Base-by-base conservation (phyloP, 2,329 filamentous ascomycete genomes). In the Alternaria brassicicola region DNA sequence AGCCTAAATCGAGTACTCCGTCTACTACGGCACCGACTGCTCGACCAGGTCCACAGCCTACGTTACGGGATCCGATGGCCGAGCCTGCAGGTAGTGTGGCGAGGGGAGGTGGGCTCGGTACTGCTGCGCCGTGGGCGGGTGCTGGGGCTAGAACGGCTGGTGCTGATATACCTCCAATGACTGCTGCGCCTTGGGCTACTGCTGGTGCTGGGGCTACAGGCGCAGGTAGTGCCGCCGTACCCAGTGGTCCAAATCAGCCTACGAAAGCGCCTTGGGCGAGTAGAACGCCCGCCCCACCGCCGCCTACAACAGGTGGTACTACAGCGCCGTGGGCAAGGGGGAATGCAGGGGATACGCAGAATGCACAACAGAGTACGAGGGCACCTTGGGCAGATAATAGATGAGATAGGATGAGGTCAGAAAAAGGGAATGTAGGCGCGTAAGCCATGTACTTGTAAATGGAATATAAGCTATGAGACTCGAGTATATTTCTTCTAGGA, bases 241-340 rank as follows among this genome's bases (percentile, higher is more conserved):
- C 72, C 3, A 68, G 62, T 30, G 73, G 72, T 1, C 70, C 70
- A 0, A 74, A 74, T 35, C 73, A 77, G 31, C 70, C 73, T 28
- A 77, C 73, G 0, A 66, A 62, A 62, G 73, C 74, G 8, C 74
- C 73, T 8, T 63, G 60, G 60, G 43, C 50, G 6, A 63, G 66
- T 19, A 42, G 65, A 26, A 69, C 69, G 10, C 61, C 68, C 28
- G 66, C 68, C 8, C 55, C 49, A 12, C 54, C 66, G 9, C 61
- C 61, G 10, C n/a, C n/a, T n/a, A 50, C 64, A 13, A 48, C 55
- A 28, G 61, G 51, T 10, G 63, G 64, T 2, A 70, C 68, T 38
- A 66, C 65, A 41, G 71, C 70, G 35, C 74, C 69, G 2, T 75
- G 71, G 72, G 67, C 71, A 41, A 60, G 33, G 35, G 58, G 28